Percentiles rank a stretch among this genome's conserved stretches.
phyloP scores from a whole-genome alignment of 2,329 filamentous ascomycete species.

The Cercospora zeae-maydis region DNA sequence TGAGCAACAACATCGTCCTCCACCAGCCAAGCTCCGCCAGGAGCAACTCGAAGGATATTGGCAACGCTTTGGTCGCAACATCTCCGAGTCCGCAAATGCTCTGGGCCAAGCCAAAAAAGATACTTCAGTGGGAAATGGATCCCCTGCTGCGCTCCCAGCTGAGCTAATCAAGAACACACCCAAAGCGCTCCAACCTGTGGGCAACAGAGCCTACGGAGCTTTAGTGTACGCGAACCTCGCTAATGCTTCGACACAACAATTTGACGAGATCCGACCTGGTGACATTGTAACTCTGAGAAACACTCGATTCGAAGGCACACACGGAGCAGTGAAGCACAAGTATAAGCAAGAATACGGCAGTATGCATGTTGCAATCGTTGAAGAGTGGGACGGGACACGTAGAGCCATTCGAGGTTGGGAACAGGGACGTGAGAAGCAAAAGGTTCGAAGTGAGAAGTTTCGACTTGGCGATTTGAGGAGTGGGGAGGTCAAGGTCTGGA shows the following conservation, averaged over 20 bases:
- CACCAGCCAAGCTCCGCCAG: conserved; percentile 77
- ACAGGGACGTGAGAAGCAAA: conserved; percentile 86
- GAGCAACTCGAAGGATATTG: conserved; percentile 90
- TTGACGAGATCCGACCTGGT: conserved; percentile 88
- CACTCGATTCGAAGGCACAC: conserved; percentile 84
- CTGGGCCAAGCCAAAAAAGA: conserved; percentile 70
- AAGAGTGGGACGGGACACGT: conserved; percentile 97
- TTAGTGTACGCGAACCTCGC: conserved; percentile 92
- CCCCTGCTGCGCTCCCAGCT: conserved; percentile 70
- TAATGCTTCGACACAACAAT: conserved; percentile 84
- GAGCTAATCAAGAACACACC: conserved; percentile 66
- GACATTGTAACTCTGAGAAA: conserved; percentile 93
- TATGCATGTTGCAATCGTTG: conserved; percentile 83
- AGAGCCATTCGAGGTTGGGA: conserved; percentile 97
- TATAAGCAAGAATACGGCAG: conserved; percentile 72
- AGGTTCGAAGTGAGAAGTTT: conserved; percentile 85
- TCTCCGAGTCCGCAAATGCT: conserved; percentile 64
- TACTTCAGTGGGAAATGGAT: conserved; percentile 77
- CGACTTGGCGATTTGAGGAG: conserved; percentile 86
- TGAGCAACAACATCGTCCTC: conserved; percentile 81
- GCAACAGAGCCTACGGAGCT: conserved; percentile 85
- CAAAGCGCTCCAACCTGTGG: conserved; percentile 75
- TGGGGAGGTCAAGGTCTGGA: conserved; percentile 96
- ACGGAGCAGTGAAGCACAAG: conserved; percentile 87
- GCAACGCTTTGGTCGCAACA: conserved; percentile 72